Evolutionary conservation across 345 rosid genomes (phyloP), one percentile per base, ranked within the genome.

Genomic region (Populus alba): DNA sequence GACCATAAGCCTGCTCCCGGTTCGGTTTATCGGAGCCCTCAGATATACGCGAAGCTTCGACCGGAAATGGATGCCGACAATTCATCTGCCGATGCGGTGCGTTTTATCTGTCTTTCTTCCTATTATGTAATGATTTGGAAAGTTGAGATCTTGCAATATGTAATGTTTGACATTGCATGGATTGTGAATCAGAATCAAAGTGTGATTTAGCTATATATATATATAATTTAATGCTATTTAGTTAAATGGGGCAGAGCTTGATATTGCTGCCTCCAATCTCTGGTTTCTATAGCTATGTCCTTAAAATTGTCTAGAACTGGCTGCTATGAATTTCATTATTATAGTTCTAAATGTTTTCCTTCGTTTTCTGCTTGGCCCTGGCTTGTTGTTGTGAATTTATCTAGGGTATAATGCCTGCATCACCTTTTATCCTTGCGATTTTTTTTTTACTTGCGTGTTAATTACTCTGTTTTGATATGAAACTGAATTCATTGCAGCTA

Each of bases 21-120:
- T 70, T 97, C 99, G 55, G 85, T 94, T 29, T 97, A 97, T 53
- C 87, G 92, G 80, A 94, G 97, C 75, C 98, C 99, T 2, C 98
- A 91, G 90, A 81, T 94, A 69, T 97, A 94, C 80, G 87, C 85
- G 35, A 97, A 87, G 91, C 92, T 97, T 80, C 90, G 86, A 8
- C 91, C 87, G 41, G 97, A 91, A 55, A 97, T 97, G 96, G 94
- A 92, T 79, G 86, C 94, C 29, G 99, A 94, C 85, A 92, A 97
- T 85, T 91, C 99, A 9, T 85, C 97, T 38, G 90, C 92, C 78
- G 97, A 92, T 87, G 97, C 97, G 83, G 98, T 94, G 10, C 75
- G 98, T 78, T 75, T 33, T 76, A 23, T 33, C 68, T 22, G 7
- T 66, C 37, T 51, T 13, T n/a, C 25, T 66, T 8, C 38, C 4